Base-by-base conservation (phyloP, 164 flowering plant genomes). In the Vitis labrusca region DNA sequence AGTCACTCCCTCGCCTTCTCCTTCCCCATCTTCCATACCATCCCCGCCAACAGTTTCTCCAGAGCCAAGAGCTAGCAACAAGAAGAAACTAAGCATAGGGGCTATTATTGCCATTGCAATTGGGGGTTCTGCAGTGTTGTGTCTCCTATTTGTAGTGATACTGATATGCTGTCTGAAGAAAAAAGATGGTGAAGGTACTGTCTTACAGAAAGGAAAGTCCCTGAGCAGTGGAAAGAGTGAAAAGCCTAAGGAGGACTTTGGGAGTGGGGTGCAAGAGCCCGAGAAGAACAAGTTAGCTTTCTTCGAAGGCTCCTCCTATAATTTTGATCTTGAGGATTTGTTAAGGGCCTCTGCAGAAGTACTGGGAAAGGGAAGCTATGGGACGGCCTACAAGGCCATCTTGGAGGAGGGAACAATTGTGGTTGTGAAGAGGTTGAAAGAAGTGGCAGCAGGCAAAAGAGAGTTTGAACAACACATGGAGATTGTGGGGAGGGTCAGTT, bases 191-290 rank as follows among this genome's bases (percentile, higher is more conserved):
- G 76, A 77, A 62, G 69, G 76, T 3, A 59, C 66, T 57, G 70
- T 69, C 58, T 72, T 37, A 5, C 16, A n/a, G 59, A 85, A 82
- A 77, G 83, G 73, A 51, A 85, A 84, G 77, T 37, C 44, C 44
- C 44, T 37, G 44, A 37, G 44, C 44, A 72, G 85, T 57, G 85
- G 79, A 67, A 79, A 85, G 74, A 66, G 68, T 16, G 89, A 86
- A 70, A 89, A 80, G 75, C 83, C 85, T 0, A 83, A 80, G 78
- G 92, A 87, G 68, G 92, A 87, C 13, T 90, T 83, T 69, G 87
- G 90, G 1, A 85, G 90, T 74, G 92, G 91, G 37, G 87, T 80
- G n/a, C 89, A 85, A 71, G 91, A 87, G 74, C 79, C 81, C 14
- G 84, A 82, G 71, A 81, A 77, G 71, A 84, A 84, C 78, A 80